Evolutionary conservation across 257 asterid species (phyloP).

Genomic region (Scutellaria minor): DNA sequence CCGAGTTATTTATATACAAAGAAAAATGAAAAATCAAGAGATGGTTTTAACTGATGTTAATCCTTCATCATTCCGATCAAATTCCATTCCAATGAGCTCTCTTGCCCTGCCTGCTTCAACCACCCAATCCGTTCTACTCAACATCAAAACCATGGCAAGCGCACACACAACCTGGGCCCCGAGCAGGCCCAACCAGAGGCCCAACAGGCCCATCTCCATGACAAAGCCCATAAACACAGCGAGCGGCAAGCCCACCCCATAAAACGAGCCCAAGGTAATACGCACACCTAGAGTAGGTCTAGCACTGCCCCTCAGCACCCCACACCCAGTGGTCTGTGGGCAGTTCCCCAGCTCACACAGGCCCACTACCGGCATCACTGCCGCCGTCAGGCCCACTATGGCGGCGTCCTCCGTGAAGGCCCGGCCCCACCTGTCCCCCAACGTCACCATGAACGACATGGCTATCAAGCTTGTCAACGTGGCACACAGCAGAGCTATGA

Average conservation of each 20-base stretch:
- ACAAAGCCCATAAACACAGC: constrained; percentile 56
- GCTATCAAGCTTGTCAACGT: constrained; percentile 45
- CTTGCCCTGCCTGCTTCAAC: constrained; percentile 48
- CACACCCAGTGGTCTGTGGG: constrained; percentile 75
- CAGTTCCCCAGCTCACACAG: constrained; percentile 79
- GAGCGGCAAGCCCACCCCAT: constrained; percentile 64
- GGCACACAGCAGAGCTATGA: constrained; percentile 48
- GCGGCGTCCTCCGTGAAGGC: constrained; percentile 52
- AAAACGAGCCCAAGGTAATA: constrained; percentile 67
- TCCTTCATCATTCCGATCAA: constrained; percentile 4
- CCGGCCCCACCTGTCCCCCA: constrained; percentile 47
- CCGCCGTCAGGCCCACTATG: constrained; percentile 45
- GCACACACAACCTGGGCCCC: constrained; percentile 63
- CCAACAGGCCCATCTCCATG: constrained; percentile 53
- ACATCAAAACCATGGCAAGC: constrained; percentile 40
- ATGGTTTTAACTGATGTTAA: constrained; percentile 14
- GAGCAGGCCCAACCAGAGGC: constrained; percentile 63
- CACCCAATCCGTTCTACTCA: constrained; percentile 60
- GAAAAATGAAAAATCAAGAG: background rate
- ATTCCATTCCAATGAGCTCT: constrained; percentile 45
- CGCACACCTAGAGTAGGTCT: constrained; percentile 55
- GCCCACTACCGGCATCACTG: constrained; percentile 63
- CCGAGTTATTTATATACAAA: constrained; percentile 6
- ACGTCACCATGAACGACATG: constrained; percentile 39
- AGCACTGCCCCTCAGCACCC: constrained; percentile 72